A percentile compares a stretch with the other conserved stretches of the same genome.
These are phyloP conservation scores for Lipomyces starkeyi DNA, from an alignment of 805 yeast genomes.

Conservation along the genomic window DNA sequence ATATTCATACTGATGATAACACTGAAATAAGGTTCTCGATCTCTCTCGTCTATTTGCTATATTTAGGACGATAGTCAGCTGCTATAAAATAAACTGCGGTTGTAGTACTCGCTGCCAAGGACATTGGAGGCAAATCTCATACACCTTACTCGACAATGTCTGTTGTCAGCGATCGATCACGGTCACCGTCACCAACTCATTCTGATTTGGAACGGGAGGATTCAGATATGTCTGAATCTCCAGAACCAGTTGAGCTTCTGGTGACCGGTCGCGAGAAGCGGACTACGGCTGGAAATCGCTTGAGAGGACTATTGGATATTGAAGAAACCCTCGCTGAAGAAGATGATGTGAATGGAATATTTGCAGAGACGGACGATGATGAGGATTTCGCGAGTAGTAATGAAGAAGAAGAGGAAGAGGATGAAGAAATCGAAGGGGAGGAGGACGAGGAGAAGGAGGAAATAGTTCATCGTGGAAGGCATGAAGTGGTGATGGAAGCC, in stretches of 20 bases:
- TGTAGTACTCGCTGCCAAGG: not conserved
- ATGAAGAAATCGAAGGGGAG: constrained; percentile 37
- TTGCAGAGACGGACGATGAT: constrained; percentile 51
- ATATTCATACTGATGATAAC: no score
- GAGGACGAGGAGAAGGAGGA: constrained; percentile 34
- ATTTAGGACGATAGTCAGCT: no score
- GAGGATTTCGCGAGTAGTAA: constrained; percentile 49
- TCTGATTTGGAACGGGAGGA: not conserved
- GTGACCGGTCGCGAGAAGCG: constrained; percentile 79
- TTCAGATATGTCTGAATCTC: constrained; percentile 6
- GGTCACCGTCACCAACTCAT: not conserved
- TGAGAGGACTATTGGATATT: constrained; percentile 72
- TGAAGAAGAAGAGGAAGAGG: constrained; percentile 39
- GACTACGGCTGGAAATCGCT: constrained; percentile 87
- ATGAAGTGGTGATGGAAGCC: constrained; percentile 4
- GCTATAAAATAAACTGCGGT: no score
- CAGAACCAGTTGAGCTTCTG: constrained; percentile 54
- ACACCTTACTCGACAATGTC: not conserved
- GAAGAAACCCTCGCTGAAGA: constrained; percentile 68
- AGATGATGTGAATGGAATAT: constrained; percentile 53
- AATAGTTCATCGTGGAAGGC: not conserved
- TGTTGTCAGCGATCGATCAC: not conserved
- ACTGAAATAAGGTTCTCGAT: no score
- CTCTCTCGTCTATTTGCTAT: no score
- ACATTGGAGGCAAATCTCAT: not conserved